Evolutionary conservation across 2,329 filamentous ascomycete genomes (phyloP).

Genomic region (Trichoderma simmonsii): DNA sequence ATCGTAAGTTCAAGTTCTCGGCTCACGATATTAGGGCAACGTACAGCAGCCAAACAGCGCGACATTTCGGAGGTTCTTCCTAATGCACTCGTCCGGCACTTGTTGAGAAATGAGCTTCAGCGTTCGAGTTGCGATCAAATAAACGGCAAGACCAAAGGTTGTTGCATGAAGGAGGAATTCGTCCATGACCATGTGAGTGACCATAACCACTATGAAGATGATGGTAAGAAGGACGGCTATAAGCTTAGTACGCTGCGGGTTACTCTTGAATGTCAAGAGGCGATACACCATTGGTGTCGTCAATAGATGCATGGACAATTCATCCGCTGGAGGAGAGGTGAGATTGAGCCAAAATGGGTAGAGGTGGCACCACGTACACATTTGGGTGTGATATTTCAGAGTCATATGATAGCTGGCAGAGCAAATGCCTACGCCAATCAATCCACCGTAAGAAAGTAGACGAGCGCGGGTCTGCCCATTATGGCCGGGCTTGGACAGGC

Average conservation of each 20-base stretch:
- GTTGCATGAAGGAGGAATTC: slow-evolving; percentile 40
- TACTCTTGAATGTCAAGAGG: slow-evolving; percentile 36
- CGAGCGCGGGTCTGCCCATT: slow-evolving; percentile 27
- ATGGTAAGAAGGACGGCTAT: slow-evolving; percentile 24
- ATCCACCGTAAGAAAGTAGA: slow-evolving; percentile 36
- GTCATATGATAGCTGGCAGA: slow-evolving; percentile 36
- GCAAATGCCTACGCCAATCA: slow-evolving; percentile 36
- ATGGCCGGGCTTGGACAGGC: slow-evolving; percentile 27
- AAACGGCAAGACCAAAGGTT: slow-evolving; percentile 35
- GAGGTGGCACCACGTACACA: slow-evolving; percentile 26
- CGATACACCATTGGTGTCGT: slow-evolving; percentile 41
- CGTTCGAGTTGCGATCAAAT: slow-evolving; percentile 33
- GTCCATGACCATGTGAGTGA: slow-evolving; percentile 42
- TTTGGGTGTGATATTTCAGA: slow-evolving; percentile 35
- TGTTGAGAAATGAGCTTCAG: slow-evolving; percentile 33
- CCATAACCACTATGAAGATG: slow-evolving; percentile 36
- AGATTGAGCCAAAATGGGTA: not conserved
- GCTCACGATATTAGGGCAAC: not conserved
- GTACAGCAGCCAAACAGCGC: not conserved
- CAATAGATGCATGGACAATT: slow-evolving; percentile 41
- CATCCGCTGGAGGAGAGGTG: slow-evolving; percentile 33
- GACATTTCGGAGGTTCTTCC: slow-evolving; percentile 23
- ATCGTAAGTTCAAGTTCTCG: not conserved
- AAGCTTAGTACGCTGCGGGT: slow-evolving; percentile 25
- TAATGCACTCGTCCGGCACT: slow-evolving; percentile 28